Evolutionary conservation across 2,329 filamentous ascomycete genomes (phyloP).

Genomic region (Herpotrichia juniperi): DNA sequence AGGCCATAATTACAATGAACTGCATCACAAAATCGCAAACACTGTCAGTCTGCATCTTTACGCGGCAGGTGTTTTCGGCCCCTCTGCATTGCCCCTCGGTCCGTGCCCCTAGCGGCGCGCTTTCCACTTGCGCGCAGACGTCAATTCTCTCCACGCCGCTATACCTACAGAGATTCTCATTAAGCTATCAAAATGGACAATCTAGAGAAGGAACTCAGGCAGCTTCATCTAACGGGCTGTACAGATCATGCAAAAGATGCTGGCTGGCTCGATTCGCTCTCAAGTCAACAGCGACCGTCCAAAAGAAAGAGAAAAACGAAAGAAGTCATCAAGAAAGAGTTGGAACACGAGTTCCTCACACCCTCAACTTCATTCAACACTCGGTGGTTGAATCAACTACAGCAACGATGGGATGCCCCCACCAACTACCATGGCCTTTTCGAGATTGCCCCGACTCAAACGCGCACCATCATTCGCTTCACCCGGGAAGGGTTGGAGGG

Average conservation of each 20-base stretch:
- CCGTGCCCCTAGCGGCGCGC: conserved; percentile 6
- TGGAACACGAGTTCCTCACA: conserved; percentile 79
- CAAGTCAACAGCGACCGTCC: conserved; percentile 59
- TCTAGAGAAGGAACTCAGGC: conserved; percentile 58
- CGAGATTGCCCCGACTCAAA: conserved; percentile 86
- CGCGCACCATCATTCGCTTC: conserved; percentile 92
- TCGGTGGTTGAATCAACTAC: conserved; percentile 86
- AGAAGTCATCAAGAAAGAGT: conserved; percentile 69
- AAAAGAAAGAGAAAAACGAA: conserved; percentile 62
- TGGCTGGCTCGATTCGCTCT: conserved; percentile 63
- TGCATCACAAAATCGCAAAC: too few species aligned
- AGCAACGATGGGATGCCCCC: conserved; percentile 87
- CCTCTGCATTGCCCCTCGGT: conserved; percentile 14
- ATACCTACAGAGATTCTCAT: neutral
- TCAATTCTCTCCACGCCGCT: neutral
- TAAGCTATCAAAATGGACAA: conserved; percentile 35
- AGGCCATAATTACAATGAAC: too few species aligned
- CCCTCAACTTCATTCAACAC: conserved; percentile 80
- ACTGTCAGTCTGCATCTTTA: too few species aligned
- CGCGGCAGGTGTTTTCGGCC: too few species aligned
- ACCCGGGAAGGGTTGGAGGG: conserved; percentile 90
- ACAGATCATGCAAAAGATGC: conserved; percentile 18
- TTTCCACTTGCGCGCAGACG: conserved; percentile 9
- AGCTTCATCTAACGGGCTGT: conserved; percentile 54
- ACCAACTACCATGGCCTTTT: conserved; percentile 85